These are phyloP conservation scores for Chlamydomonas sphaeroides DNA, from an alignment of 139 green algal species.

Conservation along the genomic window DNA sequence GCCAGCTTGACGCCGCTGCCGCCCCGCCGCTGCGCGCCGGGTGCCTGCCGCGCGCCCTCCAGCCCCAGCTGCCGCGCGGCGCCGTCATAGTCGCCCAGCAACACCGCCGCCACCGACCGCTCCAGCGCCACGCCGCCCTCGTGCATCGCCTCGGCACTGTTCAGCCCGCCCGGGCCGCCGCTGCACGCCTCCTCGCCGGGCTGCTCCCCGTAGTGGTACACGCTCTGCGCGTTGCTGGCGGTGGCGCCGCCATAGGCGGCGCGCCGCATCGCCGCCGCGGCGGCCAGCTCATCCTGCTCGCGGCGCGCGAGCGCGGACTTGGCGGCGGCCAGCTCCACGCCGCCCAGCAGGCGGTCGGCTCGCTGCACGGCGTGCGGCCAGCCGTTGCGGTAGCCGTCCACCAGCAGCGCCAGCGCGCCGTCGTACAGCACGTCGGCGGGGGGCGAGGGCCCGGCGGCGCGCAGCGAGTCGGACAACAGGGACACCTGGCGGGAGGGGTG, in stretches of 20 bases:
- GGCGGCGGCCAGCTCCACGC: not conserved
- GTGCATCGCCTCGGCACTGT: not conserved
- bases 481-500: not conserved
- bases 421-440: conserved; percentile 37
- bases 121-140: conserved; percentile 30
- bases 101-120: conserved; percentile 33
- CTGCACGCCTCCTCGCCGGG: not conserved
- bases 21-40: too few species aligned
- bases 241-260: not conserved
- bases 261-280: not conserved
- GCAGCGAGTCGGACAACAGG: conserved; percentile 20
- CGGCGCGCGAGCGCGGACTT: not conserved
- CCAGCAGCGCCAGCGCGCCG: conserved; percentile 42
- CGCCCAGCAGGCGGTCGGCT: not conserved
- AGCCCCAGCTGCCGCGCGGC: conserved; percentile 41
- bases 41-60: not conserved
- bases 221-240: not conserved
- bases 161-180: not conserved
- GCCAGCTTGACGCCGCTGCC: too few species aligned
- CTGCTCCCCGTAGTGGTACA: not conserved
- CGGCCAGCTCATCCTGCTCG: conserved; percentile 13
- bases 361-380: conserved; percentile 5
- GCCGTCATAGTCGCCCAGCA: conserved; percentile 41
- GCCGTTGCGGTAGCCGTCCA: conserved; percentile 38
- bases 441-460: conserved; percentile 7